These are phyloP conservation scores for Candida bentonensis DNA, from an alignment of 805 yeast genomes.

Conservation along the genomic window DNA sequence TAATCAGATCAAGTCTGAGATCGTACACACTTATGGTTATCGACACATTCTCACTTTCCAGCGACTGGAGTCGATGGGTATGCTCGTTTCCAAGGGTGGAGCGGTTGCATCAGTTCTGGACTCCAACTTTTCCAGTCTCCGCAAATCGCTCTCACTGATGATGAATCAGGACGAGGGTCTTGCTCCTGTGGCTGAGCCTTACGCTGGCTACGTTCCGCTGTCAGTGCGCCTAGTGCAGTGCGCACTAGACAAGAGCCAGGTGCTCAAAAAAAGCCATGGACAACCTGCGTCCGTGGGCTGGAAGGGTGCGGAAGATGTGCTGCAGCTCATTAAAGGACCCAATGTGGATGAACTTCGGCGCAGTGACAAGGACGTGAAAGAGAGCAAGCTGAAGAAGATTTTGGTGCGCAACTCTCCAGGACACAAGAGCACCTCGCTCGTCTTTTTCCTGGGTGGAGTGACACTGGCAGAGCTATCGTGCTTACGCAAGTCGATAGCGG, in stretches of 20 bases:
- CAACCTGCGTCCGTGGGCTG: conserved; percentile 18
- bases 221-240: conserved; percentile 55
- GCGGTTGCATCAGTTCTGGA: conserved; percentile 12
- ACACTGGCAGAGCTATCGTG: conserved; percentile 67
- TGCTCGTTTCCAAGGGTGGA: conserved; percentile 25
- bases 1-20: conserved; percentile 34
- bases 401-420: conserved; percentile 19
- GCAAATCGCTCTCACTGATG: conserved; percentile 23
- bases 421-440: conserved; percentile 25
- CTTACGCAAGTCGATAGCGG: background rate
- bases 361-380: conserved; percentile 13
- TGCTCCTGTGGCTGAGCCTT: conserved; percentile 19
- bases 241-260: conserved; percentile 36
- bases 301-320: conserved; percentile 27
- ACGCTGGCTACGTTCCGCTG: conserved; percentile 76
- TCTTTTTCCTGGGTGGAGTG: conserved; percentile 69
- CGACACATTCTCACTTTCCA: conserved; percentile 33
- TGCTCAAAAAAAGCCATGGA: conserved; percentile 3
- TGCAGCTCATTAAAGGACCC: conserved; percentile 24
- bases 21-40: conserved; percentile 55
- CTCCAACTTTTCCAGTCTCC: conserved; percentile 29
- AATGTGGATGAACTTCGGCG: conserved; percentile 20
- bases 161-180: conserved; percentile 21
- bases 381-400: conserved; percentile 21
- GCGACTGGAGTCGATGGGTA: conserved; percentile 32